phyloP scores from a whole-genome alignment of 768 basidiomycete species.

The Pleurotus citrinopileatus region DNA sequence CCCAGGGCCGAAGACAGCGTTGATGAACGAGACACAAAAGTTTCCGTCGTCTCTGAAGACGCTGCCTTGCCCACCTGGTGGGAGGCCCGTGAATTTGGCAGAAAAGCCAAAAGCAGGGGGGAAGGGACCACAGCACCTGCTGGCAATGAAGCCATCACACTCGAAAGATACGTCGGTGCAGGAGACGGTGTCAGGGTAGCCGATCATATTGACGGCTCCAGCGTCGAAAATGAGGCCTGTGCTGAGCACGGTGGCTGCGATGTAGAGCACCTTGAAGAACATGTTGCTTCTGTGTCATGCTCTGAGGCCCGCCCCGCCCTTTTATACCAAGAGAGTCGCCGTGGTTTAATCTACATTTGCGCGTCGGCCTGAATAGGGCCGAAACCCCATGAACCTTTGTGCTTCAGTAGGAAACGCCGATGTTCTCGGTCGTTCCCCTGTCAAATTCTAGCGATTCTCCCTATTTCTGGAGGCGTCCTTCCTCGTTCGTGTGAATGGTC shows the following conservation, averaged over 20 bases:
- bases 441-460: too few species aligned
- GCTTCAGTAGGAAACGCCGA: too few species aligned
- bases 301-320: too few species aligned
- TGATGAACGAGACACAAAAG: not conserved
- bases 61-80: not conserved
- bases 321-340: too few species aligned
- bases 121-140: not conserved
- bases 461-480: too few species aligned
- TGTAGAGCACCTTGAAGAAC: not conserved
- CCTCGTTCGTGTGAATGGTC: too few species aligned
- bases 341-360: too few species aligned
- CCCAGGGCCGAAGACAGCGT: not conserved
- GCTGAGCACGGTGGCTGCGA: not conserved
- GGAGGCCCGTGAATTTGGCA: not conserved
- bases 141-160: not conserved
- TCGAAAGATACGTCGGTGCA: not conserved
- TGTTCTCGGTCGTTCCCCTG: too few species aligned
- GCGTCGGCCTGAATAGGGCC: too few species aligned
- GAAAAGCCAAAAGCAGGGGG: constrained; percentile 1
- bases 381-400: too few species aligned
- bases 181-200: not conserved
- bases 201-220: not conserved
- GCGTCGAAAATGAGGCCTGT: not conserved
- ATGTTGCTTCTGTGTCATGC: not conserved
- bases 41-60: not conserved